These are phyloP conservation scores for Mycena polygramma DNA, from an alignment of 768 basidiomycete species.

Conservation along the genomic window DNA sequence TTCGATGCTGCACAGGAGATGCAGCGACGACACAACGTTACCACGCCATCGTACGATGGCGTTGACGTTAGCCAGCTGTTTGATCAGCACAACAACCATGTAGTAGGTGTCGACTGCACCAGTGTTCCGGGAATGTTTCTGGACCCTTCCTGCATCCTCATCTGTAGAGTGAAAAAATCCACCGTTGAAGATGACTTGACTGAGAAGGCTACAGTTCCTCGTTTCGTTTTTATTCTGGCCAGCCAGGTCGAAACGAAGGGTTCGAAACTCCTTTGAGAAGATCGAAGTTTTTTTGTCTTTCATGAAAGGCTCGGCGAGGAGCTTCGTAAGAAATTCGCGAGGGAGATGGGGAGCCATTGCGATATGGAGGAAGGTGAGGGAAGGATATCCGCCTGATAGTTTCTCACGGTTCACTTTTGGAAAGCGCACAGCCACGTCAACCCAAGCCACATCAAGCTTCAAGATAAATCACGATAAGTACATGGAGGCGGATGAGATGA, in stretches of 20 bases:
- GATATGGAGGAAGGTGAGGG: too few relatives aligned
- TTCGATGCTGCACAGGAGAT: constrained; percentile 31
- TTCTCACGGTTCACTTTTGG: not conserved
- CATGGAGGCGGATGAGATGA: too few relatives aligned
- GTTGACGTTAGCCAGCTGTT: constrained; percentile 40
- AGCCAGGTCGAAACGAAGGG: too few relatives aligned
- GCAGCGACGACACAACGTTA: constrained; percentile 26
- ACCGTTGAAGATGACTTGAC: not conserved
- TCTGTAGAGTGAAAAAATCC: constrained; percentile 10
- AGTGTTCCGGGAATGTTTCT: too few relatives aligned
- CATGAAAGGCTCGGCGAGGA: constrained; percentile 23
- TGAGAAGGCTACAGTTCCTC: not conserved
- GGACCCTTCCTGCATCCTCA: not conserved
- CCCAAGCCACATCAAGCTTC: too few relatives aligned
- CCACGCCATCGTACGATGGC: constrained; percentile 7
- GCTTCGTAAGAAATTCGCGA: constrained; percentile 8
- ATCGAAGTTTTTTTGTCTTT: not conserved
- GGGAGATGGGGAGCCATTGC: constrained; percentile 15
- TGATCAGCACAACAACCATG: constrained; percentile 33
- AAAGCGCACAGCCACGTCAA: not conserved
- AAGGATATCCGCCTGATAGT: too few relatives aligned
- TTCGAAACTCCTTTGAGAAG: too few relatives aligned
- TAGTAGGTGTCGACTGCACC: too few relatives aligned
- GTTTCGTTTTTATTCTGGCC: not conserved
- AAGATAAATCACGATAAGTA: too few relatives aligned